phyloP scores from a whole-genome alignment of 2,329 filamentous ascomycete species.

The Aspergillus felis region DNA sequence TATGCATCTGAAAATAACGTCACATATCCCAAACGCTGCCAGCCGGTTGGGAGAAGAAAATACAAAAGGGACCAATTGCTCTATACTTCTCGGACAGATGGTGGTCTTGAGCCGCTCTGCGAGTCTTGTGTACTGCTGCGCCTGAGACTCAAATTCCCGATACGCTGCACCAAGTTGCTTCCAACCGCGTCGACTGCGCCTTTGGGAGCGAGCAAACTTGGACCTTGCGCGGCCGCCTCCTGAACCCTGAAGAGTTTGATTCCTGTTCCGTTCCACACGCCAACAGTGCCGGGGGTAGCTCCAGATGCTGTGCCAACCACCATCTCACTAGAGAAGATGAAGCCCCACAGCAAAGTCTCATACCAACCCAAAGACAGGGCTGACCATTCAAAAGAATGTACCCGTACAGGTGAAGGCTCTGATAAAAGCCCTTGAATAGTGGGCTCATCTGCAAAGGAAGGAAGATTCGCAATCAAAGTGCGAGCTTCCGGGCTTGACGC shows the following conservation, averaged over 20 bases:
- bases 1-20: background rate
- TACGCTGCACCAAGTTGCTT: conserved; percentile 80
- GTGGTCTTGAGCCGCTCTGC: conserved; percentile 23
- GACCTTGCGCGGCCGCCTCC: conserved; percentile 73
- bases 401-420: conserved; percentile 68
- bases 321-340: conserved; percentile 89
- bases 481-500: conserved; percentile 37
- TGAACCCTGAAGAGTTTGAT: conserved; percentile 89
- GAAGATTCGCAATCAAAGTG: conserved; percentile 41
- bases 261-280: conserved; percentile 87
- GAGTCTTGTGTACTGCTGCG: conserved; percentile 32
- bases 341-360: conserved; percentile 87
- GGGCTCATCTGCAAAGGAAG: conserved; percentile 46
- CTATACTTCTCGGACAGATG: conserved; percentile 37
- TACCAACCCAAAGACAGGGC: conserved; percentile 90
- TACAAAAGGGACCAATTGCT: background rate
- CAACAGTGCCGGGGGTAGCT: conserved; percentile 72
- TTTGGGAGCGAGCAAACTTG: conserved; percentile 76
- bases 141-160: conserved; percentile 71
- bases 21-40: background rate
- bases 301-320: conserved; percentile 48
- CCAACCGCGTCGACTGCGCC: conserved; percentile 93
- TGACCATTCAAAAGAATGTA: conserved; percentile 94
- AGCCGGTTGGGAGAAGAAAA: background rate
- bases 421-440: conserved; percentile 62